A percentile compares a stretch with the other conserved stretches of the same genome.
phyloP scores from a whole-genome alignment of 352 stramenopile species.

The Elongisporangium anandrum region DNA sequence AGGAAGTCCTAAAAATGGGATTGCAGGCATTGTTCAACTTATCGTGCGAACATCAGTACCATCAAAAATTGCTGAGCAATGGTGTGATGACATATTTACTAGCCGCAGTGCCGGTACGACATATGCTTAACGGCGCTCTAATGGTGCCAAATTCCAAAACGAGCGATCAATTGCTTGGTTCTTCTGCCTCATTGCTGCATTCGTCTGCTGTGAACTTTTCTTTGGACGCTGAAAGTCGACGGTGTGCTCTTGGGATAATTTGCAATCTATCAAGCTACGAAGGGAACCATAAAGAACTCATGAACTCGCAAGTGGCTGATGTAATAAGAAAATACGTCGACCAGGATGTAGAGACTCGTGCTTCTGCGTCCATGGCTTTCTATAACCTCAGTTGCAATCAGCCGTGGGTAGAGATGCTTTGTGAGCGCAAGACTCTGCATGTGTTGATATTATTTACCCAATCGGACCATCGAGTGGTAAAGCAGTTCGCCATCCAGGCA shows the following conservation, averaged over 20 bases:
- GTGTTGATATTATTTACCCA: conserved; percentile 58
- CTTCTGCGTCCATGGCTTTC: conserved; percentile 66
- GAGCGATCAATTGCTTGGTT: not conserved
- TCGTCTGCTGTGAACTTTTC: not conserved
- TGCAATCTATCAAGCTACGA: conserved; percentile 76
- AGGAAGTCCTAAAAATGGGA: conserved; percentile 66
- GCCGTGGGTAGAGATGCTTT: conserved; percentile 78
- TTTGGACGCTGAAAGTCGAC: conserved; percentile 38
- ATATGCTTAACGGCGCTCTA: not conserved
- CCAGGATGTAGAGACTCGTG: conserved; percentile 57
- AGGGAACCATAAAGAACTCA: conserved; percentile 78
- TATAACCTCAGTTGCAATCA: conserved; percentile 70
- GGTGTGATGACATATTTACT: conserved; percentile 69
- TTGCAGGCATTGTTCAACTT: conserved; percentile 77
- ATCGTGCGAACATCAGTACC: conserved; percentile 62
- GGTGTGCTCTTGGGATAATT: conserved; percentile 61
- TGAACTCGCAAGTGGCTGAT: conserved; percentile 63
- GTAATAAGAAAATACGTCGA: conserved; percentile 72
- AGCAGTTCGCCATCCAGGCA: conserved; percentile 61
- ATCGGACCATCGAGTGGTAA: conserved; percentile 42
- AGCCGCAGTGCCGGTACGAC: conserved; percentile 19
- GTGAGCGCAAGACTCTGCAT: conserved; percentile 59
- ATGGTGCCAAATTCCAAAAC: not conserved
- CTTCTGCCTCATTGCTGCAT: not conserved
- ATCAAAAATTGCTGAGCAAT: conserved; percentile 65